phyloP scores from a whole-genome alignment of 768 basidiomycete species.

The Lentinula raphanica region DNA sequence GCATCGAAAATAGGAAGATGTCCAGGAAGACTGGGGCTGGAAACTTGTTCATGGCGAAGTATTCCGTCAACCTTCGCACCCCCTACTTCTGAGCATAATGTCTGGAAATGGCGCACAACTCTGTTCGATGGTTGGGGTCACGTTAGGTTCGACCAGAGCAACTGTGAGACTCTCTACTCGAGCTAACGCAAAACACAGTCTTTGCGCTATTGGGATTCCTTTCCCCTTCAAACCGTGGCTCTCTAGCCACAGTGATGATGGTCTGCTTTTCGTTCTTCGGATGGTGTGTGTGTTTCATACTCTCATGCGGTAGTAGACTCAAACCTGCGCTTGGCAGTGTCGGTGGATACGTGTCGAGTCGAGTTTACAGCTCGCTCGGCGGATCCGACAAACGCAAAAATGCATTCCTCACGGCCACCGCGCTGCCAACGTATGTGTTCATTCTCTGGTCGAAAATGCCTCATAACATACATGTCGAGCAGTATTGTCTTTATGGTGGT shows the following conservation, averaged over 20 bases:
- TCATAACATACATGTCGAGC: slow-evolving; percentile 8
- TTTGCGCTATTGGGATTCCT: slow-evolving; percentile 92
- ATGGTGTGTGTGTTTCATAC: slow-evolving; percentile 42
- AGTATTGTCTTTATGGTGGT: slow-evolving; percentile 81
- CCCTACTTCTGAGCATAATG: slow-evolving; percentile 76
- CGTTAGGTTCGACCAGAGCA: slow-evolving; percentile 51
- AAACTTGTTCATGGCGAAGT: slow-evolving; percentile 96
- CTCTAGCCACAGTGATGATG: slow-evolving; percentile 90
- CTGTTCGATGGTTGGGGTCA: slow-evolving; percentile 81
- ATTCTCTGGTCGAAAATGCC: slow-evolving; percentile 2
- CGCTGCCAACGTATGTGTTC: slow-evolving; percentile 72
- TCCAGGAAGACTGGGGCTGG: slow-evolving; percentile 98
- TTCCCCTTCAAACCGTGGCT: slow-evolving; percentile 92
- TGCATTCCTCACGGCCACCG: slow-evolving; percentile 81
- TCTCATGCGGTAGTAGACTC: neutral
- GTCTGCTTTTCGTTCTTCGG: slow-evolving; percentile 94
- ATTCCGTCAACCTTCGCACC: slow-evolving; percentile 76
- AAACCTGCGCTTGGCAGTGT: slow-evolving; percentile 42
- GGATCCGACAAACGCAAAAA: slow-evolving; percentile 77
- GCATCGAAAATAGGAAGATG: slow-evolving; percentile 62
- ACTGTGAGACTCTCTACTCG: neutral
- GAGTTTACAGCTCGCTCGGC: slow-evolving; percentile 75
- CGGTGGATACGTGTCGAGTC: slow-evolving; percentile 83
- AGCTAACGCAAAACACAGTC: slow-evolving; percentile 44
- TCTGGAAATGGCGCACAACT: slow-evolving; percentile 90